Evolutionary conservation across 306 rosid genomes (phyloP), one percentile per base, ranked within the genome.

Genomic region (Comarum palustre): DNA sequence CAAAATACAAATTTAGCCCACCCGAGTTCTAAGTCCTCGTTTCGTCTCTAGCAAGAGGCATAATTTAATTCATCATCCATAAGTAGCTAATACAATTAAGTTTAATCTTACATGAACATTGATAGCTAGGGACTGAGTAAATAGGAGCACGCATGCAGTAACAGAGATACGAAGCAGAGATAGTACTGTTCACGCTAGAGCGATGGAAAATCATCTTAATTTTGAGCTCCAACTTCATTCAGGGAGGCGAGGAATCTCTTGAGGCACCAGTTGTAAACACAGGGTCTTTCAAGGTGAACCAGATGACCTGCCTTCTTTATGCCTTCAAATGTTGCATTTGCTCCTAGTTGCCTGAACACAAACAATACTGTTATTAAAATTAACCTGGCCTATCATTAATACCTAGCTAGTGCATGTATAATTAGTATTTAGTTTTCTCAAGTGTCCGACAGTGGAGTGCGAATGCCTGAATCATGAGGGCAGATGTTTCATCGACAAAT

Each of bases 241-340:
- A 76, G 73, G 59, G 87, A 78, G 79, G 83, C 75, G 24, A 81
- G 88, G 72, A 78, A 82, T 29, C 45, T 78, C 66, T 86, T 84
- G 81, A 84, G 81, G 55, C 48, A 41, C 41, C 80, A 73, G 19
- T 84, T 83, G 85, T 86, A 86, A 45, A 86, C 86, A 50, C 85
- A 75, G 1, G 97, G 93, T 66, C 91, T 80, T 75, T 92, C 94
- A 61, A 90, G 34, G 67, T 88, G 92, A 79, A 84, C 92, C 78
- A 92, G 51, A 66, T 90, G 98, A 8, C 98, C 95, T 0, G 86
- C 88, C 29, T 81, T 84, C 66, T 75, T 42, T 72, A 90, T 84
- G 66, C 69, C 70, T 62, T 87, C 29, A 66, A 82, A 71, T 20
- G 94, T 82, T 68, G 83, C 61, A 1, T 74, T 85, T 42, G 73